Evolutionary conservation across 2,329 filamentous ascomycete genomes (phyloP).

Genomic region (Onygena corvina): DNA sequence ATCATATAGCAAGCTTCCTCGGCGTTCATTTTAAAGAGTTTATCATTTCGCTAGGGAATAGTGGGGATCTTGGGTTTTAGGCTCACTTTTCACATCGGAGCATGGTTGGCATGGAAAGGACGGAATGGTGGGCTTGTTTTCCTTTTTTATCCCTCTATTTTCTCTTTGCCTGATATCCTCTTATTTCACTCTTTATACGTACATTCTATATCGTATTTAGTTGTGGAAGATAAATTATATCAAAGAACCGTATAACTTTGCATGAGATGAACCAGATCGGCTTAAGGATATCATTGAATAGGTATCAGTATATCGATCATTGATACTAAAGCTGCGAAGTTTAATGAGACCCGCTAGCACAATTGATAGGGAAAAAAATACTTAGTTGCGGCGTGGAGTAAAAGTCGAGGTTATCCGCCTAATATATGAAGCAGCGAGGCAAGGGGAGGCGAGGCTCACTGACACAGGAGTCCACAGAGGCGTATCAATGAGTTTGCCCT

Average conservation of each 20-base stretch:
- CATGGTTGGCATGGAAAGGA: conserved; percentile 1
- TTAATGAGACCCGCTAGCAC: too few species aligned
- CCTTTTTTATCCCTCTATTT: background rate
- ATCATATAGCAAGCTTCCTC: background rate
- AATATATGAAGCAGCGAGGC: too few species aligned
- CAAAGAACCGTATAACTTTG: too few species aligned
- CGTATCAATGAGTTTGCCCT: conserved; percentile 19
- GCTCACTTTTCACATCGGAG: conserved; percentile 1
- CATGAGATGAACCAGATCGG: too few species aligned
- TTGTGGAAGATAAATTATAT: background rate
- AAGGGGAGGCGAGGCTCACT: too few species aligned
- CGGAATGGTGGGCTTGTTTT: conserved; percentile 1
- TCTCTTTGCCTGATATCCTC: background rate
- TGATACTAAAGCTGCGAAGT: too few species aligned
- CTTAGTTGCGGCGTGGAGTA: too few species aligned
- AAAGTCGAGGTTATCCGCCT: too few species aligned
- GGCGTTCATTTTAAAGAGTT: conserved; percentile 5
- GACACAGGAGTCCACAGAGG: too few species aligned
- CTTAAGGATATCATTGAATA: too few species aligned
- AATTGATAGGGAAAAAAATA: too few species aligned
- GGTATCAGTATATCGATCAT: too few species aligned
- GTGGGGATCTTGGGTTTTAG: background rate
- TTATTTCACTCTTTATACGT: background rate
- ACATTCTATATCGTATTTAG: background rate
- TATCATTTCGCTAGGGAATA: background rate